phyloP scores from a whole-genome alignment of 2,329 filamentous ascomycete genomes.

The Coniochaeta sp. region DNA sequence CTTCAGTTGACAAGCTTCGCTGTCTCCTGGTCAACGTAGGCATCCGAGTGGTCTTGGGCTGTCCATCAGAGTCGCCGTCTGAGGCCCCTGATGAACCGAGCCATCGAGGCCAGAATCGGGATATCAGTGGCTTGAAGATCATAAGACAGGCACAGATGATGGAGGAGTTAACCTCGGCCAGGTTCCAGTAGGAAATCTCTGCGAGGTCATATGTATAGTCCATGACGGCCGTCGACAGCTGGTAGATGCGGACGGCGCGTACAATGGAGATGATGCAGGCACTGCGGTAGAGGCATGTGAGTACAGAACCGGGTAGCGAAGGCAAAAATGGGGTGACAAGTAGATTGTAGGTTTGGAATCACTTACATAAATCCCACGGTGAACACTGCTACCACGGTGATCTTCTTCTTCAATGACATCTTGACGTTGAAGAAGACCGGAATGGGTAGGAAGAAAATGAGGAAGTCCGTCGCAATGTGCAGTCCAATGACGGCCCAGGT shows the following conservation, averaged over 20 bases:
- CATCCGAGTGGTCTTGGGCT: not conserved
- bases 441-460: conserved; percentile 8
- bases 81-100: not conserved
- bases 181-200: not conserved
- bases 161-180: not conserved
- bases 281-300: not conserved
- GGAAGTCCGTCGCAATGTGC: conserved; percentile 7
- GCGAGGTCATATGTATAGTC: not conserved
- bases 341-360: not conserved
- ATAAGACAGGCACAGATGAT: not conserved
- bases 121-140: not conserved
- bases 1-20: not conserved
- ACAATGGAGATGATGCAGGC: not conserved
- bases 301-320: not conserved
- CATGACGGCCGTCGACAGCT: not conserved
- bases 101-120: not conserved
- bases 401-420: conserved; percentile 3
- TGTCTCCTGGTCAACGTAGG: not conserved
- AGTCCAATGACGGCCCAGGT: not conserved
- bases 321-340: not conserved
- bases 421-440: conserved; percentile 2
- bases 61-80: not conserved
- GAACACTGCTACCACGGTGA: conserved; percentile 5
- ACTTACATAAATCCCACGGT: conserved; percentile 6
- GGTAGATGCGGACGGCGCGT: not conserved